These are phyloP conservation scores for Thielaviopsis euricoi DNA, from an alignment of 2,329 filamentous ascomycete species.

Conservation along the genomic window DNA sequence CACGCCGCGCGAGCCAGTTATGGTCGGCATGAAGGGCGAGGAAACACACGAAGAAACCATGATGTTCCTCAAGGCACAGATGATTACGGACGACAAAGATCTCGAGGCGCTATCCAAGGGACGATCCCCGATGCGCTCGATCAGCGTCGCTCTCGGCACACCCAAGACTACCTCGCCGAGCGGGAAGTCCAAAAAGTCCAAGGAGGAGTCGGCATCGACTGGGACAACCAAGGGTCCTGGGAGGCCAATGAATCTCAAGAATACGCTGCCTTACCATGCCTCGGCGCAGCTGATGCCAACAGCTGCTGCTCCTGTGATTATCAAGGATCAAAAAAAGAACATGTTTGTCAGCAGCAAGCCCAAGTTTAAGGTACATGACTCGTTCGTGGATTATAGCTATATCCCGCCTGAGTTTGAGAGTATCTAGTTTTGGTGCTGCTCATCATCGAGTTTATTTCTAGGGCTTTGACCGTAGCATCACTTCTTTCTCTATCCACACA, in stretches of 20 bases:
- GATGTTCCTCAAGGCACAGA: conserved; percentile 69
- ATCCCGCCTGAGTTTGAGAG: not conserved
- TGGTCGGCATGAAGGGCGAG: conserved; percentile 43
- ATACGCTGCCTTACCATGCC: conserved; percentile 22
- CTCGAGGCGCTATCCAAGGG: conserved; percentile 55
- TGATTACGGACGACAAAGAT: conserved; percentile 57
- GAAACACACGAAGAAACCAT: conserved; percentile 29
- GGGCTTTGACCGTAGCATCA: not conserved
- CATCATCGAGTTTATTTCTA: too few species aligned
- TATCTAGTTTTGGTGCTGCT: not conserved
- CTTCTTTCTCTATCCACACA: not conserved
- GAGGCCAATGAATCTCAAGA: conserved; percentile 15
- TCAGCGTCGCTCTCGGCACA: not conserved
- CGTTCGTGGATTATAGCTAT: not conserved
- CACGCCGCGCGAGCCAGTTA: conserved; percentile 56
- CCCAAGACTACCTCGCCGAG: not conserved
- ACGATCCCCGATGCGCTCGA: not conserved
- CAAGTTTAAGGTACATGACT: not conserved
- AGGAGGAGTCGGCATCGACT: conserved; percentile 8
- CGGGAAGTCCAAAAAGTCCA: conserved; percentile 23
- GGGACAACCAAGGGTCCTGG: not conserved
- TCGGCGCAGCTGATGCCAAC: conserved; percentile 19
- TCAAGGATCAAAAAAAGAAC: not conserved
- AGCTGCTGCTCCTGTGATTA: not conserved
- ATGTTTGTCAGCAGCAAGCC: not conserved